A percentile compares a stretch with the other conserved stretches of the same genome.
Evolutionary conservation across 1,284 basidiomycete genomes (phyloP).

Genomic region (Leucoagaricus sp.): DNA sequence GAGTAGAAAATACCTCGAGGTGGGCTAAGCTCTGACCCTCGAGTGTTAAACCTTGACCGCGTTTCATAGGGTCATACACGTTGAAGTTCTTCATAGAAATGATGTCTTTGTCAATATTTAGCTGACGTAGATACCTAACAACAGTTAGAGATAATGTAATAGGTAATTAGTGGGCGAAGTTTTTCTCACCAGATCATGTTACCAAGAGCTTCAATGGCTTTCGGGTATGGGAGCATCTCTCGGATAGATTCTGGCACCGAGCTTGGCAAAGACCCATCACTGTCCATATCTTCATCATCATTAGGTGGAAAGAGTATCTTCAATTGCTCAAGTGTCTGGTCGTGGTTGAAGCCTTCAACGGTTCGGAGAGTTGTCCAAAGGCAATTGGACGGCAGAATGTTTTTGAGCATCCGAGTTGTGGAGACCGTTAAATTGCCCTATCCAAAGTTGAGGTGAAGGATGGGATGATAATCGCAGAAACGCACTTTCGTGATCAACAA

Average conservation of each 20-base stretch:
- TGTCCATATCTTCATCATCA: constrained; percentile 44
- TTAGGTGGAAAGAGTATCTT: constrained; percentile 65
- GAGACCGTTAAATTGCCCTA: constrained; percentile 83
- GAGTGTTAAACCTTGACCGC: constrained; percentile 79
- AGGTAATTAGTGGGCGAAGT: neutral
- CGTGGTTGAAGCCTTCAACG: constrained; percentile 79
- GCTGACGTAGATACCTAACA: constrained; percentile 78
- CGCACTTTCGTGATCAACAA: constrained; percentile 87
- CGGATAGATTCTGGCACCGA: constrained; percentile 77
- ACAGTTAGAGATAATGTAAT: neutral
- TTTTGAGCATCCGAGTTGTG: constrained; percentile 81
- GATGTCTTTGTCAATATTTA: constrained; percentile 94
- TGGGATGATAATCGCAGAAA: neutral
- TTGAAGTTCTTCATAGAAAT: constrained; percentile 95
- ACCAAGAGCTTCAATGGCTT: constrained; percentile 83
- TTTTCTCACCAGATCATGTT: constrained; percentile 78
- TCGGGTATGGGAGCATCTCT: constrained; percentile 63
- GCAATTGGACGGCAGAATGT: constrained; percentile 76
- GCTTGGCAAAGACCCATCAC: constrained; percentile 40
- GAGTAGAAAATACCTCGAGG: constrained; percentile 65
- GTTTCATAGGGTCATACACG: constrained; percentile 91
- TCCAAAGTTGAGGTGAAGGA: neutral
- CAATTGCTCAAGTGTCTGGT: constrained; percentile 73
- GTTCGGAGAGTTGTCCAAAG: constrained; percentile 87
- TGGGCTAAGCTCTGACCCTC: constrained; percentile 95